Base-by-base conservation (phyloP, 1,284 basidiomycete genomes). In the Naganishia albida region DNA sequence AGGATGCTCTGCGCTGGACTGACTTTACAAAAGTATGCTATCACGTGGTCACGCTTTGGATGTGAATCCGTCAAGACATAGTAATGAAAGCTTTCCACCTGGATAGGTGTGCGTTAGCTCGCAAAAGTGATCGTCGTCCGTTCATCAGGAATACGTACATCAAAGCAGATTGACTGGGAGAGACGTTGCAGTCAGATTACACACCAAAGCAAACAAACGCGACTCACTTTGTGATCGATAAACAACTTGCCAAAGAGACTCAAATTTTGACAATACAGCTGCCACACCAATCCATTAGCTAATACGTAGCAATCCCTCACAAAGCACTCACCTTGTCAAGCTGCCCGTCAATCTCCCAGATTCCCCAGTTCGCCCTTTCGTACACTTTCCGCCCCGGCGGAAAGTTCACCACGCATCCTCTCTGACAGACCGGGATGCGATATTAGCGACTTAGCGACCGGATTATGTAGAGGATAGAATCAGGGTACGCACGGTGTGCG, bases 211-310 rank as follows among this genome's bases (percentile, higher is more conserved):
- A n/a, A 20, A 3, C 1, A n/a, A 13, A 38, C 6, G 34, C 34
- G 34, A 65, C 76, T 20, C 48, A 78, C 78, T 65, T 99, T 99
- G 74, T 95, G 90, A 74, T 98, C 95, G 74, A 99, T 97, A 78
- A 99, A 99, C n/a, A 98, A 83, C 77, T 99, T 99, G 48, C 94
- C 95, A 73, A 98, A 98, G 2, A 99, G 83, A 38, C 92, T 90
- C 30, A 99, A 81, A 73, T 95, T 95, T 78, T 98, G 95, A 76
- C 92, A 96, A 74, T 95, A 99, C 12, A 97, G 83, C 91, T 95
- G 73, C 4, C 2, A 18, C 18, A 42, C 18, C 13, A 3, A n/a
- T n/a, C 12, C 2, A 15, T 43, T n/a, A 48, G 20, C 7, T 23
- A 28, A 23, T 1, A 44, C 23, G 59, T 38, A 39, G 10, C 30